Conservation (phyloP, 1,284 basidiomycete genomes). For the Marasmius oreades region DNA sequence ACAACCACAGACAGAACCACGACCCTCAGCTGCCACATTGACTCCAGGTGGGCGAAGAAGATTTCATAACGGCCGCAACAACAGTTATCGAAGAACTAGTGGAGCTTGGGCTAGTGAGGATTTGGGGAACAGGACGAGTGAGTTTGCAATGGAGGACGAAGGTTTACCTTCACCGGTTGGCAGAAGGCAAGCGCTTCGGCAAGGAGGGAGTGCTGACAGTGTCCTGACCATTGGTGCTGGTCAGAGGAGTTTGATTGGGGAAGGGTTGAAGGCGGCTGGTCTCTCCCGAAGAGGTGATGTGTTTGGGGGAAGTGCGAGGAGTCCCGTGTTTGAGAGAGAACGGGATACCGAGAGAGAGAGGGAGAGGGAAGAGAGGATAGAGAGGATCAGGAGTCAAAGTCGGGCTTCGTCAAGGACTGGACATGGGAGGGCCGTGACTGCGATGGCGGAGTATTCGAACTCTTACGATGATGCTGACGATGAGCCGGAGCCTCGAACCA, state of each 20-base stretch:
- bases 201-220: slow-evolving; percentile 63
- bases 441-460: background rate
- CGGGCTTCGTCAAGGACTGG: background rate
- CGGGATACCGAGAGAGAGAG: slow-evolving; percentile 22
- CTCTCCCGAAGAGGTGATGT: slow-evolving; percentile 30
- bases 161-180: slow-evolving; percentile 25
- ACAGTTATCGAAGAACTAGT: slow-evolving; percentile 29
- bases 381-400: slow-evolving; percentile 9
- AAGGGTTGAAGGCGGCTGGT: slow-evolving; percentile 71
- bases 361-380: slow-evolving; percentile 18
- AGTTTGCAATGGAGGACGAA: slow-evolving; percentile 21
- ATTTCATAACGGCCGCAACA: slow-evolving; percentile 22
- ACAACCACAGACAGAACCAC: background rate
- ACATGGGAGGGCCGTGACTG: background rate
- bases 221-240: slow-evolving; percentile 36
- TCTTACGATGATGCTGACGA: slow-evolving; percentile 4
- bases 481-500: slow-evolving; percentile 14
- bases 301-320: slow-evolving; percentile 18
- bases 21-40: background rate
- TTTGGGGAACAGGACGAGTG: slow-evolving; percentile 21
- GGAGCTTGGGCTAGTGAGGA: background rate
- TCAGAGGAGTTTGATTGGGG: slow-evolving; percentile 57
- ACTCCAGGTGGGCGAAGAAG: background rate
- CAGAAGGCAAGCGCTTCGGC: slow-evolving; percentile 45
- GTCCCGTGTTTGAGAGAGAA: slow-evolving; percentile 7